Evolutionary conservation across 352 stramenopile species (phyloP), one percentile per base, ranked within the genome.

Genomic region (Phytophthora citricola): DNA sequence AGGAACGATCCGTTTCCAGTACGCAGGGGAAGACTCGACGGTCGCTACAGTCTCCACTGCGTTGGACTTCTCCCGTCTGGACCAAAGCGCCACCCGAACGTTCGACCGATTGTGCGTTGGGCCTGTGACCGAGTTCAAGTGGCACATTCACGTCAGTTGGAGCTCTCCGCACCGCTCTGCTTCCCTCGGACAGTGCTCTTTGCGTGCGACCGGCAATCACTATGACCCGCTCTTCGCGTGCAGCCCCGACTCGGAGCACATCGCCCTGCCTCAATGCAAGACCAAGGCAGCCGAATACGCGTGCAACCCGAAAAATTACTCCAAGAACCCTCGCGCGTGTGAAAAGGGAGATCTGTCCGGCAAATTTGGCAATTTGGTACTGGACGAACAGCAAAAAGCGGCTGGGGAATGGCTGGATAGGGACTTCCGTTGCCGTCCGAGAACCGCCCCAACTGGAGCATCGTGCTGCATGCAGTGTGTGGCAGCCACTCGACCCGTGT

Each of bases 341-440:
- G 80, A 89, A 55, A 78, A 84, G 27, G 80, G 75, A 24, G 79
- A 89, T 17, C 48, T 89, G 29, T 83, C 79, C 0, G 75, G 78
- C 29, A 89, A 89, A 51, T 55, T 85, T 12, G 73, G 77, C 26
- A 51, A 46, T 7, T 57, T 89, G 17, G 69, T 67, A 48, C 29
- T 59, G n/a, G 57, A 69, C 20, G 26, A 67, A 22, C 43, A 67
- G 7, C 43, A 58, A 5, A 72, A 68, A 43, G 72, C 56, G 24
- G 39, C 8, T 4, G 72, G 53, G 3, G 59, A 38, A 14, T 88
- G 62, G 62, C 56, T 67, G 22, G 69, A 85, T 51, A 26, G 67
- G 11, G 57, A 82, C 31, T 76, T 69, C 34, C 76, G 12, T 12
- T 55, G 14, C 40, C 59, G 39, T 61, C 43, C 1, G 76, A 85